Base-by-base conservation (phyloP, 495 filamentous ascomycete genomes). In the Cenococcum geophilum region DNA sequence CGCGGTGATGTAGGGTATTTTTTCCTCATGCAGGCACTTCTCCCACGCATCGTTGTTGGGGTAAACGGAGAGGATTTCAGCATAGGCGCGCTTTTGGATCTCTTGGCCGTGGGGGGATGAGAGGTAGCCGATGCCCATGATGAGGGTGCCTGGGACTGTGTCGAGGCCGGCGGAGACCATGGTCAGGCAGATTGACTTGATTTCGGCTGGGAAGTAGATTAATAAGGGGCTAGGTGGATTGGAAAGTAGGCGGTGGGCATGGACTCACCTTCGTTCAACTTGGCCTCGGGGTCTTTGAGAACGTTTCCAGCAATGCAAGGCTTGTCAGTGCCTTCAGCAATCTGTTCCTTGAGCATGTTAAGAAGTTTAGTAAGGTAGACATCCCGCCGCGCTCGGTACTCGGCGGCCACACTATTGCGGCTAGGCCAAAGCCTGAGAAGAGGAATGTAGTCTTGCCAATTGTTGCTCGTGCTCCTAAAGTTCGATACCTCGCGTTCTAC, bases 141-240 rank as follows among this genome's bases (percentile, higher is more conserved):
- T 86, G 58, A 85, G 71, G 66, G 84, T 88, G 9, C 82, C 84
- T 14, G 81, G 86, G 21, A 85, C 82, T 10, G 84, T 88, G 70
- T 85, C 86, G n/a, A 86, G 77, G 52, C 82, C 85, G 5, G 85
- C 86, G 14, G 83, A 85, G 4, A 89, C 86, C 86, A 89, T 89
- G 27, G 84, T 87, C 54, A 89, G 71, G 71, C 86, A 87, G 60
- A 89, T 86, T 1, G 83, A 86, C 64, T 86, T 86, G 32, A 88
- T 79, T 71, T 88, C 86, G 20, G 81, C 83, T 83, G 40, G 1
- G 45, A n/a, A 34, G 12, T 9, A 21, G 53, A 18, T 50, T 32
- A 25, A 45, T 37, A 49, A 6, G 57, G 27, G 40, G 47, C 14
- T 32, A 43, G 14, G 10, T 55, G 36, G 1, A 20, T 57, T 35